Base-by-base conservation (phyloP, 2,329 filamentous ascomycete genomes). In the Fusarium sp. region DNA sequence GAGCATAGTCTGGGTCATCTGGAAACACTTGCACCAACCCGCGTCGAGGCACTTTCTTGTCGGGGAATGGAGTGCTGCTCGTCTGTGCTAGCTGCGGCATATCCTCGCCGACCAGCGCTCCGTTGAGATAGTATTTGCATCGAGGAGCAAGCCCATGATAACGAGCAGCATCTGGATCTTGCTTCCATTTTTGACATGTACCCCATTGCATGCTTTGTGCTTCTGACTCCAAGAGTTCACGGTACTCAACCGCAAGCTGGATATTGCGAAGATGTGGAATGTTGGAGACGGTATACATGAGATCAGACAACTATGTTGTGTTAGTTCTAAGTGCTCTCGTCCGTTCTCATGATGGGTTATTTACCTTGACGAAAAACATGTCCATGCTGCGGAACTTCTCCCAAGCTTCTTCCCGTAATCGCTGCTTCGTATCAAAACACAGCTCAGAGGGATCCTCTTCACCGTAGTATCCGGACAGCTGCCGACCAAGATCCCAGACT, bases 351-450 rank as follows among this genome's bases (percentile, higher is more conserved):
- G 15, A 38, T 46, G 22, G 65, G 82, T 67, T 79, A 90, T 87
- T 83, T 89, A 90, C 88, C 83, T 90, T 91, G 67, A 91, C 86
- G 73, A 91, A 91, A 76, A 91, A 91, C 83, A 91, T 84, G 70
- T 91, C 86, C 75, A 87, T 85, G 20, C 84, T 83, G 64, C 84
- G 78, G 76, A 90, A 90, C 71, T 82, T 83, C 58, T 86, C 82
- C 79, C 83, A 83, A 16, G 86, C 85, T 45, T 85, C 83, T 29
- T 79, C 75, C 49, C 83, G 84, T 38, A 89, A 82, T 58, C 79
- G 79, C 67, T 86, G 81, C 40, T 82, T 82, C 15, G 77, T 79
- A 48, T 79, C 76, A 62, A 84, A 83, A 57, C 79, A 77, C 77
- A 88, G 75, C 8, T 75, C 77, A 15, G 78, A 78, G 3, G 86